phyloP scores from a whole-genome alignment of 2,329 filamentous ascomycete species.

The Fusarium sterilihyphosum region DNA sequence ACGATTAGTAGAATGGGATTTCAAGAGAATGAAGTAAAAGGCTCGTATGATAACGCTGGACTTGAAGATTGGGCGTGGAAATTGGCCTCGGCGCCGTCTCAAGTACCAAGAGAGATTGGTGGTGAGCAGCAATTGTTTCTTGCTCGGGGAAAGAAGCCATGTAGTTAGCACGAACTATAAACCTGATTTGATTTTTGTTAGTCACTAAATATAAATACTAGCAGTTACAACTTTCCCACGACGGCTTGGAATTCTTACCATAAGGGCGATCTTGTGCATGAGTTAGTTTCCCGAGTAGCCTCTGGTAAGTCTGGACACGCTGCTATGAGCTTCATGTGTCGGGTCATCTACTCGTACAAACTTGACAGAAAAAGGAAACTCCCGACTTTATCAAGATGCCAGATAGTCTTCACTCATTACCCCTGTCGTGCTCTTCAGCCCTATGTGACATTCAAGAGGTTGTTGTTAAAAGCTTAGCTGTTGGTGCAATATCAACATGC shows the following conservation, averaged over 20 bases:
- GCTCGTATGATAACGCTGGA: conserved; percentile 36
- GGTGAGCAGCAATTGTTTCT: conserved; percentile 43
- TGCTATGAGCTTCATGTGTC: neutral
- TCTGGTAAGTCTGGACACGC: neutral
- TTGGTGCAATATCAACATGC: neutral
- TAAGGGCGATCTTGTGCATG: neutral
- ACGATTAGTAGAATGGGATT: conserved; percentile 40
- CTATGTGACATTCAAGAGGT: neutral
- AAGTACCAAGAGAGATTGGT: conserved; percentile 39
- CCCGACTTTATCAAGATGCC: neutral
- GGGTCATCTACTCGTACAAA: neutral
- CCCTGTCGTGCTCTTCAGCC: neutral
- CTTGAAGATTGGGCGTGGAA: conserved; percentile 42
- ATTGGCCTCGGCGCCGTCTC: conserved; percentile 27
- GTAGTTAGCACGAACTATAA: neutral
- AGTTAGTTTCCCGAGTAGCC: neutral
- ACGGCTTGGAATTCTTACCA: neutral
- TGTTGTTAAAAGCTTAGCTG: neutral
- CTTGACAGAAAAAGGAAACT: neutral
- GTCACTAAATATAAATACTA: too few species aligned
- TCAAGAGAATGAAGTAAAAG: conserved; percentile 31
- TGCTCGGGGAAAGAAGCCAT: conserved; percentile 31
- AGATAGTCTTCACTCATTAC: neutral
- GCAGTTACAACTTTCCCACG: neutral
- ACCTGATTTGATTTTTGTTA: neutral